Conservation (phyloP, 768 basidiomycete genomes). For the Collybiopsis confluens region DNA sequence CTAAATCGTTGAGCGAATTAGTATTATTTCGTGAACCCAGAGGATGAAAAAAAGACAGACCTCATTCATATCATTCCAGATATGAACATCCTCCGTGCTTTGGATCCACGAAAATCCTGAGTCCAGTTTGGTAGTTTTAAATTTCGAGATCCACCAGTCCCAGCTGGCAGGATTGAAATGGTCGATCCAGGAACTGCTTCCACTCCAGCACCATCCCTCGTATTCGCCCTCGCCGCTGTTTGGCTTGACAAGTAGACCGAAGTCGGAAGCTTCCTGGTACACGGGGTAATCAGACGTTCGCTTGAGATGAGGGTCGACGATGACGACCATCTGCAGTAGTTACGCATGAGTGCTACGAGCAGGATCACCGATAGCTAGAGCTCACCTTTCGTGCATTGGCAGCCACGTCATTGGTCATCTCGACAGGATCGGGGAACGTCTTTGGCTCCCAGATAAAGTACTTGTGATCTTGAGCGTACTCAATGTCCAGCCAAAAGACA, state of each 20-base stretch:
- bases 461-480: conserved; percentile 89
- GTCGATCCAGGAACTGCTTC: conserved; percentile 94
- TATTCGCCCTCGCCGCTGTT: conserved; percentile 79
- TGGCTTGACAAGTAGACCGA: conserved; percentile 79
- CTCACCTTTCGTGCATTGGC: conserved; percentile 80
- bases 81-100: conserved; percentile 79
- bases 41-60: conserved; percentile 32
- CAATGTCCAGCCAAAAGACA: conserved; percentile 97
- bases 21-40: neutral
- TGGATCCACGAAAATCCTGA: conserved; percentile 72
- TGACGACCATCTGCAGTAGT: conserved; percentile 83
- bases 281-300: conserved; percentile 74
- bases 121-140: conserved; percentile 54
- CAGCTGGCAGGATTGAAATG: conserved; percentile 90
- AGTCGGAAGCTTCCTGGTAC: conserved; percentile 79
- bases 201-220: conserved; percentile 99
- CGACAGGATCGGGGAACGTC: conserved; percentile 89
- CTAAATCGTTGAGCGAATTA: conserved; percentile 31
- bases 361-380: neutral
- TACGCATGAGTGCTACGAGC: conserved; percentile 5
- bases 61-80: conserved; percentile 99
- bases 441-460: conserved; percentile 97
- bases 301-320: conserved; percentile 95
- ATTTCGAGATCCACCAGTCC: conserved; percentile 88
- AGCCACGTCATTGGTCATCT: conserved; percentile 89